Evolutionary conservation across 2,329 filamentous ascomycete genomes (phyloP), one percentile per base, ranked within the genome.

Genomic region (Bisporella sp.): DNA sequence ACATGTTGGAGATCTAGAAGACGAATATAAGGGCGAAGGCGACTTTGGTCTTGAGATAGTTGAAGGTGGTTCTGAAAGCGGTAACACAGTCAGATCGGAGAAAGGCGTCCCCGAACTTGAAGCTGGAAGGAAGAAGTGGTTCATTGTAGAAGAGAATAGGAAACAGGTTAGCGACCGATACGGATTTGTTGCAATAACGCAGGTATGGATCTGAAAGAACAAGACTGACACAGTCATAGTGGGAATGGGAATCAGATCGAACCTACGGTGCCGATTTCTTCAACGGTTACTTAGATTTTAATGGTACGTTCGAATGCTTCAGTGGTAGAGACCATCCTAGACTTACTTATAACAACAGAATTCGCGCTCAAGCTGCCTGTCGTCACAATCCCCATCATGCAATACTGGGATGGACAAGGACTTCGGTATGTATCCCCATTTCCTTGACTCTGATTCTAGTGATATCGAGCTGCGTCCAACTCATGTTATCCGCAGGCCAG

Each of bases 231-330:
- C 21, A 21, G 21, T 21, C 3, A 21, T 21, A 21, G 21, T 87
- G 84, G 62, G 71, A 69, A 8, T 87, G 85, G 64, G 79, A 85
- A 61, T 71, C 72, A 46, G 82, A 80, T 0, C 71, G 81, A 55
- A 69, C 74, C 51, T 87, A 87, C 68, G 69, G 73, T 53, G 77
- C 74, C 56, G 84, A 87, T 65, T 97, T 99, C 68, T 95, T 85
- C 68, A 97, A 97, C 66, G 86, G 87, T 1, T 96, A 95, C 68
- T 69, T 99, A 43, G 89, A 95, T 68, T 96, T 97, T 66, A 85
- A 83, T 62, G 78, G 78, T 80, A 58, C 48, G 66, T 47, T 32
- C 33, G 8, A 21, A 28, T 28, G 6, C n/a, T 5, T 39, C 35
- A 13, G 37, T 21, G 21, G 21, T 21, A 3, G 21, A 21, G 21